Evolutionary conservation across 345 rosid species (phyloP), one percentile per base, ranked within the genome.

Genomic region (Heritiera fomes): DNA sequence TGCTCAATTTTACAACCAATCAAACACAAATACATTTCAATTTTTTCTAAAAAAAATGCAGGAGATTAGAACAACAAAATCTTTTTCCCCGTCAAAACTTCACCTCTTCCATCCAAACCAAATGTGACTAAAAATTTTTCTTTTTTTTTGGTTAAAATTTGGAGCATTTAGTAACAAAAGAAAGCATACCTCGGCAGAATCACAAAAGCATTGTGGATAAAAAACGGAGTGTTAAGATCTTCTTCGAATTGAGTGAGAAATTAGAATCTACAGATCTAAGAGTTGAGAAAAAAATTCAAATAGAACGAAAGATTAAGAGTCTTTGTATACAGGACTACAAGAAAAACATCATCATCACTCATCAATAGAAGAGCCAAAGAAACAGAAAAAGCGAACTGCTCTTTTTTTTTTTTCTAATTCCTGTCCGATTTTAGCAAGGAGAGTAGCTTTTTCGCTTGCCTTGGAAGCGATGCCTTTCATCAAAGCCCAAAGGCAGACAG

Each of bases 401-500:
- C 38, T 1, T 2, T 6, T 1, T 11, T 71, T 18, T 63, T 38
- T 50, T 61, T 61, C 2, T 11, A 13, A 12, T 41, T 30, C 43
- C 49, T 73, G 23, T 78, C 65, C 62, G 53, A 20, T 30, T 76
- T 58, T 28, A 60, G 64, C 28, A 62, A 53, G 65, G 15, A 56
- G 20, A 28, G n/a, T 28, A 12, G 38, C 32, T 68, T 66, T 38
- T 32, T 82, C 56, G 64, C 87, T 87, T 83, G 89, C 80, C 82
- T 82, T 84, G 83, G 82, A 87, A 89, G 90, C 79, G 88, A 89
- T 82, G 85, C 82, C 83, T 86, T 84, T 40, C 75, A 58, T 79
- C 78, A 77, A 83, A 80, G 55, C 80, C 62, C 63, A 6, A 82
- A 80, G 61, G 85, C 68, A 4, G 76, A 45, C 43, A 7, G 47